These are phyloP conservation scores for Aspergillus piperis DNA, from an alignment of 2,329 filamentous ascomycete species.

Conservation along the genomic window DNA sequence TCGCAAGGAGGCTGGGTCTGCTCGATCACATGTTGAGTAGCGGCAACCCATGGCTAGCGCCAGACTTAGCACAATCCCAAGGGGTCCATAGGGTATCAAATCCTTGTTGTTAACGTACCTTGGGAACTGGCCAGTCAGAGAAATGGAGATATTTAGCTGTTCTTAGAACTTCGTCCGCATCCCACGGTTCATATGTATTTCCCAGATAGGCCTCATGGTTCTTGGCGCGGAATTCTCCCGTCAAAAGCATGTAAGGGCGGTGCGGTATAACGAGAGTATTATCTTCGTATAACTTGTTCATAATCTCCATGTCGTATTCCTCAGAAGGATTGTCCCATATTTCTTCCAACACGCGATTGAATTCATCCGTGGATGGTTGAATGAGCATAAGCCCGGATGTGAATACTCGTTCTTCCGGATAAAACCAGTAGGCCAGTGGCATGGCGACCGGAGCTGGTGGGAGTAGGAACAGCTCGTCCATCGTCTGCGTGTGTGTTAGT, in stretches of 20 bases:
- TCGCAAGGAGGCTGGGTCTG: not conserved
- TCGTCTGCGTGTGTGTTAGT: not conserved
- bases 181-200: constrained; percentile 54
- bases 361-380: not conserved
- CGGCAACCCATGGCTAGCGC: not conserved
- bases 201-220: constrained; percentile 52
- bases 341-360: not conserved
- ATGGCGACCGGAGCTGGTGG: constrained; percentile 5
- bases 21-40: not conserved
- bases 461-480: constrained; percentile 8
- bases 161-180: constrained; percentile 52
- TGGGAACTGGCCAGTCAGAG: constrained; percentile 61
- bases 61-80: not conserved
- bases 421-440: constrained; percentile 8
- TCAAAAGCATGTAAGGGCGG: constrained; percentile 4
- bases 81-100: too few relatives aligned
- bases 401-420: not conserved
- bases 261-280: constrained; percentile 7
- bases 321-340: not conserved
- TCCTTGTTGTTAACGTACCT: not conserved
- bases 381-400: constrained; percentile 10
- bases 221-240: constrained; percentile 22
- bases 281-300: constrained; percentile 7
- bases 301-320: constrained; percentile 7
- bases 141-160: constrained; percentile 67